Conservation (phyloP, 2,329 filamentous ascomycete species). For the Colletotrichum melonis region DNA sequence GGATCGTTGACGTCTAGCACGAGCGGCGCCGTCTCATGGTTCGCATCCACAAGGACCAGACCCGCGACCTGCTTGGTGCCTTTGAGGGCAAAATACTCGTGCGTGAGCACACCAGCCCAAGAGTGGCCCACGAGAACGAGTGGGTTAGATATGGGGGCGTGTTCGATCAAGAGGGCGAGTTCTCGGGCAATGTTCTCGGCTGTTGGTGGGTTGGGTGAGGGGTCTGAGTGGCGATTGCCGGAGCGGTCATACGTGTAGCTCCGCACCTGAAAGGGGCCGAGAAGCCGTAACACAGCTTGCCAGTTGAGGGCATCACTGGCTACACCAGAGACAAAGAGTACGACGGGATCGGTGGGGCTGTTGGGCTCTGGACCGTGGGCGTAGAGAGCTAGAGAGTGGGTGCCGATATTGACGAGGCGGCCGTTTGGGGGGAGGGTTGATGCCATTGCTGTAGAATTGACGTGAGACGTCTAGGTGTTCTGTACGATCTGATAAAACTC, state of each 20-base stretch:
- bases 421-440: slow-evolving; percentile 4
- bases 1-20: slow-evolving; percentile 15
- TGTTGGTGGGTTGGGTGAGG: not conserved
- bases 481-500: not conserved
- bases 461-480: not conserved
- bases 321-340: slow-evolving; percentile 9
- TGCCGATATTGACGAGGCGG: slow-evolving; percentile 23
- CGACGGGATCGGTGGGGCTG: not conserved
- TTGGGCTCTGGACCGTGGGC: slow-evolving; percentile 1
- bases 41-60: slow-evolving; percentile 15
- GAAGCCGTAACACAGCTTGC: slow-evolving; percentile 12
- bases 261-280: not conserved
- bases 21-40: slow-evolving; percentile 13
- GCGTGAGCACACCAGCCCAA: slow-evolving; percentile 20
- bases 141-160: not conserved
- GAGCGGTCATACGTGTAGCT: slow-evolving; percentile 24
- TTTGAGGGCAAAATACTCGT: slow-evolving; percentile 17
- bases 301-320: slow-evolving; percentile 26
- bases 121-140: slow-evolving; percentile 12
- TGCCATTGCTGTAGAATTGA: not conserved
- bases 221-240: slow-evolving; percentile 15
- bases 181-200: slow-evolving; percentile 21
- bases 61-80: not conserved
- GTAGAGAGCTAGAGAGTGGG: slow-evolving; percentile 20
- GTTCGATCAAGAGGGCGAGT: slow-evolving; percentile 1